Conservation (phyloP, 805 yeast species). For the Metschnikowia drakensbergensis region DNA sequence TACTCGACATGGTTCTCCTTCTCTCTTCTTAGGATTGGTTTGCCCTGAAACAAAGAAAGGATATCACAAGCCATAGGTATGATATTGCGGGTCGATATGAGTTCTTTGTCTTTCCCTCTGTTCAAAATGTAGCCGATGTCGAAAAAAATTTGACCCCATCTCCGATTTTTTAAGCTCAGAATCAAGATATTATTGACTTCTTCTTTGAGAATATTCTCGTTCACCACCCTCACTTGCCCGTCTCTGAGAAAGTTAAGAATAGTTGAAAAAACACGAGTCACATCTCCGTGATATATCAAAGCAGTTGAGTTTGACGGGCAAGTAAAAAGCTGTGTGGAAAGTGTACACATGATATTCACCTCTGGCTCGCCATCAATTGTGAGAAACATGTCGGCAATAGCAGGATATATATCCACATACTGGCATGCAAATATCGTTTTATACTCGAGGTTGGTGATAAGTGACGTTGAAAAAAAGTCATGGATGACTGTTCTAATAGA, state of each 20-base stretch:
- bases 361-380: conserved; percentile 86
- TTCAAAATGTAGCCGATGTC: conserved; percentile 77
- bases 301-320: conserved; percentile 76
- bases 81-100: conserved; percentile 44
- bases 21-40: conserved; percentile 71
- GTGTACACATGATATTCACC: conserved; percentile 62
- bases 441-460: conserved; percentile 57
- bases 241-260: conserved; percentile 60
- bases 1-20: conserved; percentile 81
- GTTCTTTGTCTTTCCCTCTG: conserved; percentile 55
- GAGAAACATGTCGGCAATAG: conserved; percentile 64
- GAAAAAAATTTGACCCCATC: conserved; percentile 74
- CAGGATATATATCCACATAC: conserved; percentile 80
- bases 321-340: conserved; percentile 85
- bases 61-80: conserved; percentile 63
- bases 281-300: conserved; percentile 60
- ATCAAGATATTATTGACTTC: conserved; percentile 16
- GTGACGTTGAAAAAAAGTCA: conserved; percentile 59
- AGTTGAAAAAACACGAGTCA: conserved; percentile 57
- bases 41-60: conserved; percentile 68
- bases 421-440: conserved; percentile 66
- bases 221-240: conserved; percentile 36
- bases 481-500: conserved; percentile 53
- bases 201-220: conserved; percentile 33
- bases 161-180: conserved; percentile 56